A percentile compares a stretch with the other conserved stretches of the same genome.
phyloP scores from a whole-genome alignment of 176 grass and related monocot genomes.

The Phyllostachys edulis region DNA sequence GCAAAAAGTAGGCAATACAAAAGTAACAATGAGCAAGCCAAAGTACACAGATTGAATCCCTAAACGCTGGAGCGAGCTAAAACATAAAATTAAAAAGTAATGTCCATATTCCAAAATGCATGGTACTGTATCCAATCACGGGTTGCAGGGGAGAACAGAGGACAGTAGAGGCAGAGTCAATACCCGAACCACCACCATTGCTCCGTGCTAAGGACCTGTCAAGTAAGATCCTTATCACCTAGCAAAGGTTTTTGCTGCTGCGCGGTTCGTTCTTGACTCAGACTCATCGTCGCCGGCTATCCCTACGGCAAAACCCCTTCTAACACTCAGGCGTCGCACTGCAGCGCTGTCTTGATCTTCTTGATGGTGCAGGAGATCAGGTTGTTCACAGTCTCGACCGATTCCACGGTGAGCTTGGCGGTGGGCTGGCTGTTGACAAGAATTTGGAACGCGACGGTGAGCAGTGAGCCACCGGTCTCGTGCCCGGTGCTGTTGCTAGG shows the following conservation, averaged over 20 bases:
- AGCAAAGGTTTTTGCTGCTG: slow-evolving; percentile 69
- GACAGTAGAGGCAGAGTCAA: slow-evolving; percentile 66
- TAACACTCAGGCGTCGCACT: slow-evolving; percentile 41
- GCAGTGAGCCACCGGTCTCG: slow-evolving; percentile 50
- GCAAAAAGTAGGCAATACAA: background rate
- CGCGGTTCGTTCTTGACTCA: slow-evolving; percentile 99
- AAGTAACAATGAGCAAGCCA: slow-evolving; percentile 8
- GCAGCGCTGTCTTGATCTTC: slow-evolving; percentile 86
- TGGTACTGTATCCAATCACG: slow-evolving; percentile 7
- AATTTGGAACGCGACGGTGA: slow-evolving; percentile 95
- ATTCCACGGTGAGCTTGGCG: slow-evolving; percentile 81
- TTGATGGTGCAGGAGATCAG: slow-evolving; percentile 94
- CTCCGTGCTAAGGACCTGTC: slow-evolving; percentile 53
- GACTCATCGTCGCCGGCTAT: background rate
- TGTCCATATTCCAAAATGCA: slow-evolving; percentile 43
- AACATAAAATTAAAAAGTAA: slow-evolving; percentile 18
- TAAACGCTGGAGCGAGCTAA: slow-evolving; percentile 14
- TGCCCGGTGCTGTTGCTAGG: slow-evolving; percentile 24
- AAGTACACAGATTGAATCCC: slow-evolving; percentile 23
- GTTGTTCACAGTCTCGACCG: slow-evolving; percentile 89
- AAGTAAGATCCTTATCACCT: slow-evolving; percentile 65
- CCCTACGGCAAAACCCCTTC: background rate
- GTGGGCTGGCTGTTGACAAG: slow-evolving; percentile 98
- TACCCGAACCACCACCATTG: slow-evolving; percentile 99
- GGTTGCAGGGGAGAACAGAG: background rate